phyloP scores from a whole-genome alignment of 208 protist genomes.

The Blechomonas ayalai region DNA sequence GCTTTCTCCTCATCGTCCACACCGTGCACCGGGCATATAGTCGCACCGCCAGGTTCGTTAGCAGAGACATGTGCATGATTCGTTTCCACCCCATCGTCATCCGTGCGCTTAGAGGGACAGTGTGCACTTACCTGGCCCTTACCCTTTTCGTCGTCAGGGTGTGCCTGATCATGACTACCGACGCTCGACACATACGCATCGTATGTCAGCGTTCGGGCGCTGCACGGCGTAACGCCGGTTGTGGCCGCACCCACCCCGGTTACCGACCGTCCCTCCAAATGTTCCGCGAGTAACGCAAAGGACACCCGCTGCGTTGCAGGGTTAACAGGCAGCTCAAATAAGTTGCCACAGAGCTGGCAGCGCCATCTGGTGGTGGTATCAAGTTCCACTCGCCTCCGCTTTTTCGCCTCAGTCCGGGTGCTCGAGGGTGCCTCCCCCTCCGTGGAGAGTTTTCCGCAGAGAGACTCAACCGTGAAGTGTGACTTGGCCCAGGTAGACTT shows the following conservation, averaged over 20 bases:
- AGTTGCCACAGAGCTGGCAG: constrained; percentile 24
- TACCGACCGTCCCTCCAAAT: constrained; percentile 25
- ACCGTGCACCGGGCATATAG: too few species aligned
- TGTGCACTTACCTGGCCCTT: too few species aligned
- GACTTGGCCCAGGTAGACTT: constrained; percentile 44
- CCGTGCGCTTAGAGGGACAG: too few species aligned
- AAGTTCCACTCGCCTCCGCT: constrained; percentile 9
- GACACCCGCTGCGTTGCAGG: constrained; percentile 20
- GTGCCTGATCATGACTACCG: too few species aligned
- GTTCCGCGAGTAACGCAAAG: constrained; percentile 30
- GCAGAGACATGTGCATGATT: too few species aligned
- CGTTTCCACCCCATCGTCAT: too few species aligned
- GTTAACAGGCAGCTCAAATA: constrained; percentile 23
- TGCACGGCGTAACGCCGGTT: constrained; percentile 8
- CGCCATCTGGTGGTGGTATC: constrained; percentile 22
- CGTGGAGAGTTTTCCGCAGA: background rate
- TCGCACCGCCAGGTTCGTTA: too few species aligned
- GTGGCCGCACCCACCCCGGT: constrained; percentile 1
- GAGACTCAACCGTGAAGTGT: constrained; percentile 19
- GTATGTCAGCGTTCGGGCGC: constrained; percentile 10
- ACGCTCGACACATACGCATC: too few species aligned
- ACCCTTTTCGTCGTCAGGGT: too few species aligned
- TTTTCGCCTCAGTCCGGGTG: constrained; percentile 8
- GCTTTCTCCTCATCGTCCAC: too few species aligned
- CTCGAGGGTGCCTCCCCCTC: background rate